Evolutionary conservation across 805 yeast species (phyloP).

Genomic region (Candida nitratophila): DNA sequence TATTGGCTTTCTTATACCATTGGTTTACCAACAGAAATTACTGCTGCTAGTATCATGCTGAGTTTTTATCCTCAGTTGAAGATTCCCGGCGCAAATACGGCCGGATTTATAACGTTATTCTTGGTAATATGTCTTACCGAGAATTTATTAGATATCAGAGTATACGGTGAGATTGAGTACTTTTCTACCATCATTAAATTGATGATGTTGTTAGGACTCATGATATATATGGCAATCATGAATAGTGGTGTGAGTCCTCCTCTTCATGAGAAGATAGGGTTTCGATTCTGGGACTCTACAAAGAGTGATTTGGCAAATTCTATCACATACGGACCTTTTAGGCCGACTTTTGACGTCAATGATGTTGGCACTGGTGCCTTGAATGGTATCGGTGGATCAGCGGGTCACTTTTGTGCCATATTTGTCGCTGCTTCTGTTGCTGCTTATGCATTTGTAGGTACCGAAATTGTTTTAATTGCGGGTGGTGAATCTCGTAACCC

Average conservation of each 20-base stretch:
- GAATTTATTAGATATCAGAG: constrained; percentile 62
- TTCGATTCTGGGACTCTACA: constrained; percentile 57
- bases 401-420: constrained; percentile 56
- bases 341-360: constrained; percentile 63
- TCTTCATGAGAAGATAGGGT: constrained; percentile 45
- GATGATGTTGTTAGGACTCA: constrained; percentile 41
- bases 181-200: constrained; percentile 53
- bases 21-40: constrained; percentile 73
- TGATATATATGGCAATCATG: constrained; percentile 57
- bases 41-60: constrained; percentile 73
- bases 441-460: constrained; percentile 73
- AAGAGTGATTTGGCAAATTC: constrained; percentile 40
- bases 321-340: constrained; percentile 60
- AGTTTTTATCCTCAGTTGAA: constrained; percentile 54
- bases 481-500: constrained; percentile 86
- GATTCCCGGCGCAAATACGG: constrained; percentile 45
- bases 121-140: constrained; percentile 37
- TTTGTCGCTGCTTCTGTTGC: constrained; percentile 57
- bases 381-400: constrained; percentile 52
- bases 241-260: constrained; percentile 52
- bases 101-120: constrained; percentile 64
- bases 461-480: constrained; percentile 76
- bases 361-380: constrained; percentile 50
- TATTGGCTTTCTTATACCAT: constrained; percentile 69
- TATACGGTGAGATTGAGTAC: constrained; percentile 72